phyloP scores from a whole-genome alignment of 176 grass and related monocot species.

The Tuctoria greenei region DNA sequence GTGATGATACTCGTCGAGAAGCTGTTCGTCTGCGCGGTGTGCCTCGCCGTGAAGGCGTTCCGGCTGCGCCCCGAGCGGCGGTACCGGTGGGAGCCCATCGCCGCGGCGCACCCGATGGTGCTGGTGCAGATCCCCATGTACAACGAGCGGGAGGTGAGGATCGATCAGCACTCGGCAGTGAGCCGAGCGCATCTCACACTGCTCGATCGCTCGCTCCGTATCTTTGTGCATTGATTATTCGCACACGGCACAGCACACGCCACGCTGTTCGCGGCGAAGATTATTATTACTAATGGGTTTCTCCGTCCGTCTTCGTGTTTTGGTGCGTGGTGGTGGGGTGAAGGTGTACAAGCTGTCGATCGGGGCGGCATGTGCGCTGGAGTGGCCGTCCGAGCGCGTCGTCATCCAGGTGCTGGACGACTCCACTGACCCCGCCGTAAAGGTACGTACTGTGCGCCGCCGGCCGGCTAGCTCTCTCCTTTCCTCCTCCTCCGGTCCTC shows the following conservation, averaged over 20 bases:
- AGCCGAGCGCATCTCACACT: no score
- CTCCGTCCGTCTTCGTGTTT: no score
- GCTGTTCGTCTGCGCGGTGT: conserved; percentile 46
- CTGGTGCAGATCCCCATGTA: conserved; percentile 99
- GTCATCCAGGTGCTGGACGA: conserved; percentile 95
- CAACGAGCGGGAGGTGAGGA: conserved; percentile 82
- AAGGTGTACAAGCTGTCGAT: conserved; percentile 98
- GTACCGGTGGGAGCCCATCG: conserved; percentile 59
- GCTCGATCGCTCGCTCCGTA: neutral
- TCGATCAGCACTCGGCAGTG: neutral
- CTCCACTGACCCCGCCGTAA: conserved; percentile 76
- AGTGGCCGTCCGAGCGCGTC: conserved; percentile 70
- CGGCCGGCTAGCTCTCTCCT: neutral
- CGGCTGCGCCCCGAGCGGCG: conserved; percentile 51
- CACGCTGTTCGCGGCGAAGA: no score
- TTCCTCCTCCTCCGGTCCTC: neutral
- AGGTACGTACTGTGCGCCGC: conserved; percentile 38
- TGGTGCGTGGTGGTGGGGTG: neutral
- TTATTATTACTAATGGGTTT: no score
- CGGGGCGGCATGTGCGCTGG: conserved; percentile 74
- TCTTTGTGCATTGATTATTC: no score
- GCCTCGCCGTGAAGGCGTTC: conserved; percentile 37
- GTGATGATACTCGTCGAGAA: conserved; percentile 76
- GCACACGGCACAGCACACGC: no score
- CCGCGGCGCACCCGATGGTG: conserved; percentile 55